phyloP scores from a whole-genome alignment of 2,329 filamentous ascomycete genomes.

The Teratosphaeria viscida region DNA sequence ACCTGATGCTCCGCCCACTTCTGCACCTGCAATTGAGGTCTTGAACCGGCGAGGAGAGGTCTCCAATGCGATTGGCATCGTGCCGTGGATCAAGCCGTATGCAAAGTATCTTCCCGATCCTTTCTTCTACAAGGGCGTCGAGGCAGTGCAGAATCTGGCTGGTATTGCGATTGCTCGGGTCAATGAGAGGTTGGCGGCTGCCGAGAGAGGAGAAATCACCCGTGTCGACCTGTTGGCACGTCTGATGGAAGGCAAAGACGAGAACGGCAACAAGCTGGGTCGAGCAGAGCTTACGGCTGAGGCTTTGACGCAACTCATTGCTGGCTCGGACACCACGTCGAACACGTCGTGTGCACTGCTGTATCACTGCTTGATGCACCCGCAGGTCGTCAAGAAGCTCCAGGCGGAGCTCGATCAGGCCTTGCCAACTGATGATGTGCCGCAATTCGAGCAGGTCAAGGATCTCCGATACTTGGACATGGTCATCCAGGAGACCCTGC shows the following conservation, averaged over 20 bases:
- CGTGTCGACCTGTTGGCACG: constrained; percentile 73
- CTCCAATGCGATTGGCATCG: constrained; percentile 62
- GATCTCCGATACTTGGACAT: constrained; percentile 65
- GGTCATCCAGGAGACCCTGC: constrained; percentile 74
- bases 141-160: constrained; percentile 58
- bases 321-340: constrained; percentile 65
- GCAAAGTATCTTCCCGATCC: constrained; percentile 56
- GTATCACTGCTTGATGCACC: constrained; percentile 62
- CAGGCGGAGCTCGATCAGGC: constrained; percentile 65
- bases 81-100: constrained; percentile 65
- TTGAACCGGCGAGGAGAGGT: constrained; percentile 83
- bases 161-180: constrained; percentile 83
- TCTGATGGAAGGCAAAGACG: constrained; percentile 77
- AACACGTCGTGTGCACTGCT: constrained; percentile 77
- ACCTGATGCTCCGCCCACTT: constrained; percentile 19
- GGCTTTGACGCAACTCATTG: constrained; percentile 79
- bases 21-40: constrained; percentile 61
- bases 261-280: constrained; percentile 63
- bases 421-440: constrained; percentile 53
- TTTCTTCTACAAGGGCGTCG: constrained; percentile 27
- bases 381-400: constrained; percentile 60
- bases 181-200: constrained; percentile 58
- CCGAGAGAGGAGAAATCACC: constrained; percentile 43
- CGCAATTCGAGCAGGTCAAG: constrained; percentile 60
- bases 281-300: constrained; percentile 77